Evolutionary conservation across 352 stramenopile species (phyloP).

Genomic region (Hyaloperonospora arabidopsidis): DNA sequence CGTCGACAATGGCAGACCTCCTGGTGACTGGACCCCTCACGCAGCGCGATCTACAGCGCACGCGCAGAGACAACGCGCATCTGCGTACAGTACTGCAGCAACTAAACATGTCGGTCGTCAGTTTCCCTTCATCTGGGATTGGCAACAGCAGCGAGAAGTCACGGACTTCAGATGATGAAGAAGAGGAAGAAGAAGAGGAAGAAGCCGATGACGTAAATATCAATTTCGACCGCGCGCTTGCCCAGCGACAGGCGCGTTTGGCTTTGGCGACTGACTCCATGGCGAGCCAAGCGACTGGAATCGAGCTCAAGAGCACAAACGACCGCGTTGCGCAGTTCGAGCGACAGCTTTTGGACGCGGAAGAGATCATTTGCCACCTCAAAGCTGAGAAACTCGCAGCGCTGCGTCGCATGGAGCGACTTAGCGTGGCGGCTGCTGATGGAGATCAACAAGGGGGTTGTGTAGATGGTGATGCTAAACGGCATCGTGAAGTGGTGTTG

Average conservation of each 20-base stretch:
- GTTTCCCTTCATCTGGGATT: background rate
- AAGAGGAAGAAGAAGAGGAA: background rate
- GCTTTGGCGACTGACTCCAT: conserved; percentile 2
- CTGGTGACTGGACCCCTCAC: conserved; percentile 12
- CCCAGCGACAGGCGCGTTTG: conserved; percentile 18
- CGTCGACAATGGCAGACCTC: conserved; percentile 15
- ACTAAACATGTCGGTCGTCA: conserved; percentile 7
- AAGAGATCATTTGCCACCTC: conserved; percentile 71
- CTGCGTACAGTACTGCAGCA: conserved; percentile 21
- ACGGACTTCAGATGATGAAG: conserved; percentile 7
- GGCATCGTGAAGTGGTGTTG: conserved; percentile 25
- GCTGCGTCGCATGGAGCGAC: conserved; percentile 45
- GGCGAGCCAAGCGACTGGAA: background rate
- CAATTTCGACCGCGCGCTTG: conserved; percentile 17
- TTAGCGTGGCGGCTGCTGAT: conserved; percentile 16
- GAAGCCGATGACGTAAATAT: background rate
- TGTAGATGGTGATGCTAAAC: conserved; percentile 5
- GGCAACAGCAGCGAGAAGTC: conserved; percentile 1
- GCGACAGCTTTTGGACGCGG: conserved; percentile 47
- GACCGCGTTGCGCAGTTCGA: conserved; percentile 45
- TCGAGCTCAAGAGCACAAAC: conserved; percentile 52
- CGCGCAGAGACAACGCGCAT: conserved; percentile 27
- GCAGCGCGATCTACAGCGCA: conserved; percentile 27
- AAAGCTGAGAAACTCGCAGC: conserved; percentile 61
- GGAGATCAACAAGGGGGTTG: background rate